phyloP scores from a whole-genome alignment of 1,284 basidiomycete genomes.

The Cutaneotrichosporon dermatis region DNA sequence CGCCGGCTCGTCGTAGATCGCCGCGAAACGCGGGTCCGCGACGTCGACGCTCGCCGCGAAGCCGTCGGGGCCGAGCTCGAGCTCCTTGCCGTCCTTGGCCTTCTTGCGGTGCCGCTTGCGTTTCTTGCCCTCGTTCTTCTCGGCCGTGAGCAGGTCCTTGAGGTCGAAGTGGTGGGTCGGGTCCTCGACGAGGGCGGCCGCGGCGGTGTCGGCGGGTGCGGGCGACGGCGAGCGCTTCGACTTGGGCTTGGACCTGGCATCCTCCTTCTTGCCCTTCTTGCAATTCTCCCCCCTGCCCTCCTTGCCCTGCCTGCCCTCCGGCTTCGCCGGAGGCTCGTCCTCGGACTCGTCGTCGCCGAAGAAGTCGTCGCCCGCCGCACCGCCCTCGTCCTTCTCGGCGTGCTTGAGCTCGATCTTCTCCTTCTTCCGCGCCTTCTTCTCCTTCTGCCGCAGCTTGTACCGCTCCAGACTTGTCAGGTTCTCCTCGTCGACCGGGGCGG shows the following conservation, averaged over 20 bases:
- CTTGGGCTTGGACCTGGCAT: background rate
- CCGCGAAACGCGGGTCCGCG: slow-evolving; percentile 81
- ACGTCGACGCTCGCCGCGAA: slow-evolving; percentile 68
- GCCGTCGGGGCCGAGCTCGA: slow-evolving; percentile 47
- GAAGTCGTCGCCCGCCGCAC: slow-evolving; percentile 59
- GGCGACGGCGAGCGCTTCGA: no score
- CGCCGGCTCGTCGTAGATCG: slow-evolving; percentile 79
- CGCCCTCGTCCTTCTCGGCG: slow-evolving; percentile 38
- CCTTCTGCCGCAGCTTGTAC: slow-evolving; percentile 80
- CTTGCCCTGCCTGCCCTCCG: slow-evolving; percentile 4
- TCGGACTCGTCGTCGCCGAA: slow-evolving; percentile 55
- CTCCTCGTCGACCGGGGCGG: slow-evolving; percentile 50
- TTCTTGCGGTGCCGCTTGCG: slow-evolving; percentile 51
- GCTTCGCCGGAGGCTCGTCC: slow-evolving; percentile 1
- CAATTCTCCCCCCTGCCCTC: slow-evolving; percentile 6
- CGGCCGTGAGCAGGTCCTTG: slow-evolving; percentile 76
- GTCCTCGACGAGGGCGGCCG: slow-evolving; percentile 16
- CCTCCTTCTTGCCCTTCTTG: slow-evolving; percentile 24
- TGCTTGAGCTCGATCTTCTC: slow-evolving; percentile 49
- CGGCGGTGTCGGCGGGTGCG: slow-evolving; percentile 4
- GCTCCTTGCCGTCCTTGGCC: slow-evolving; percentile 59
- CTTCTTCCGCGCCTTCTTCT: slow-evolving; percentile 69
- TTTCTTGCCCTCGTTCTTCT: slow-evolving; percentile 53
- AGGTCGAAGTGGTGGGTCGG: slow-evolving; percentile 69
- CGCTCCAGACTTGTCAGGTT: slow-evolving; percentile 73